Percentiles rank a stretch among this genome's conserved stretches.
These are phyloP conservation scores for Termitomyces sp. DNA, from an alignment of 768 basidiomycete genomes.

Conservation along the genomic window DNA sequence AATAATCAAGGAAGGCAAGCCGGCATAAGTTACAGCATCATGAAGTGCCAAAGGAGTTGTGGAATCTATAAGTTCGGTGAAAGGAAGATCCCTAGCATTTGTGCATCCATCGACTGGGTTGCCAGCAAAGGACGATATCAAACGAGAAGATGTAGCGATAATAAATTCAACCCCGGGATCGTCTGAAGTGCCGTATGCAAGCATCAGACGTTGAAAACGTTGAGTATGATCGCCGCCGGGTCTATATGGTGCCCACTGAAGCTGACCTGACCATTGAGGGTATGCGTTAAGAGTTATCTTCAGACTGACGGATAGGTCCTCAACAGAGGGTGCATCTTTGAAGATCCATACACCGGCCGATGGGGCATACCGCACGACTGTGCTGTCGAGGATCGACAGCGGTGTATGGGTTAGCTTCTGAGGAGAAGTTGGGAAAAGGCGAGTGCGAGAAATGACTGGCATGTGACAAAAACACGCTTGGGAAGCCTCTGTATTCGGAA, in stretches of 20 bases:
- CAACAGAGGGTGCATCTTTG: conserved; percentile 9
- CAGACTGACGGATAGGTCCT: conserved; percentile 12
- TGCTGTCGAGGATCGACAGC: conserved; percentile 28
- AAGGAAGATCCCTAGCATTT: conserved; percentile 6
- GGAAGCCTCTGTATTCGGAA: background rate
- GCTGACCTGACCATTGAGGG: conserved; percentile 29
- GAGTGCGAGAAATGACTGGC: conserved; percentile 10
- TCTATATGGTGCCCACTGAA: conserved; percentile 19
- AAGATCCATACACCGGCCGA: conserved; percentile 26
- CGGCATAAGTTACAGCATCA: conserved; percentile 15
- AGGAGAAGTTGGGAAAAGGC: conserved; percentile 8
- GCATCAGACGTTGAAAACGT: conserved; percentile 24
- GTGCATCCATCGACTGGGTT: conserved; percentile 15
- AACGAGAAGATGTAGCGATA: conserved; percentile 15
- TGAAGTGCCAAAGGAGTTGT: conserved; percentile 22
- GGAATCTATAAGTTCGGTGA: conserved; percentile 15
- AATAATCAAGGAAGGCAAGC: conserved; percentile 28
- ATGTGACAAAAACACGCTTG: conserved; percentile 1
- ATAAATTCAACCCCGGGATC: conserved; percentile 30
- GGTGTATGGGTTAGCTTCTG: conserved; percentile 5
- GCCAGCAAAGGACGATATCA: conserved; percentile 11
- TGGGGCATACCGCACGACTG: conserved; percentile 21
- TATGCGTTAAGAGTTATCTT: conserved; percentile 23
- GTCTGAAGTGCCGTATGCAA: conserved; percentile 18
- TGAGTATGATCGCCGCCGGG: conserved; percentile 17